Percentiles rank a stretch among this genome's conserved stretches.
phyloP scores from a whole-genome alignment of 1,284 basidiomycete species.

The Puccinia triticina region DNA sequence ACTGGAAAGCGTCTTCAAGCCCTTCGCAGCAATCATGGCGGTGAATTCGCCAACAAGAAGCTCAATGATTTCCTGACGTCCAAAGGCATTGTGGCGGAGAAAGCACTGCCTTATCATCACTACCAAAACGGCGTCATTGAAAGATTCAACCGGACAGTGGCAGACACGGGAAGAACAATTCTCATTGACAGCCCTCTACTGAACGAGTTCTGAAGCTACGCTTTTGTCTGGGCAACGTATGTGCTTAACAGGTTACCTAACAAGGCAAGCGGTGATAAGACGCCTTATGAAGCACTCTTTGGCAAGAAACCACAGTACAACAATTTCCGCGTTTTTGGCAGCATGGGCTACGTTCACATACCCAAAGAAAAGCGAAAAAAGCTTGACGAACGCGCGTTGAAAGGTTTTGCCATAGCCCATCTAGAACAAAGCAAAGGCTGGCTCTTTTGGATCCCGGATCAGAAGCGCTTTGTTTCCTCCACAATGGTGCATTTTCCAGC shows the following conservation, averaged over 20 bases:
- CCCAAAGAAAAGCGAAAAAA: neutral
- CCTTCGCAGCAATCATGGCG: no score
- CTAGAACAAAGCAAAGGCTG: neutral
- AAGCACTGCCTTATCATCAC: neutral
- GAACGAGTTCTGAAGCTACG: neutral
- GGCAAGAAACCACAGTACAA: neutral
- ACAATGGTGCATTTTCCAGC: no score
- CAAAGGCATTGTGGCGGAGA: neutral
- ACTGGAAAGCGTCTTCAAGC: no score
- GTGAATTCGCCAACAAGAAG: neutral
- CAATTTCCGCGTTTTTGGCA: neutral
- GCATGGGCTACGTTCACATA: neutral
- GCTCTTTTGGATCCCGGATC: no score
- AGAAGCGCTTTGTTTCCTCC: no score
- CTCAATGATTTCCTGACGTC: neutral
- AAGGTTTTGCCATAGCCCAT: neutral
- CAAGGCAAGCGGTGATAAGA: neutral
- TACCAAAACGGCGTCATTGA: conserved; percentile 16
- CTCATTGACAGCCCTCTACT: neutral
- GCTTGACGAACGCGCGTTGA: no score
- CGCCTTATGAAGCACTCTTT: neutral
- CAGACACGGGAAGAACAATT: conserved; percentile 8
- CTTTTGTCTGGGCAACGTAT: neutral
- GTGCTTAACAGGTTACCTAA: neutral
- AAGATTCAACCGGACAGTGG: neutral